These are phyloP conservation scores for Petasospora rhodanensis DNA, from an alignment of 1,139 yeast genomes.

Conservation along the genomic window DNA sequence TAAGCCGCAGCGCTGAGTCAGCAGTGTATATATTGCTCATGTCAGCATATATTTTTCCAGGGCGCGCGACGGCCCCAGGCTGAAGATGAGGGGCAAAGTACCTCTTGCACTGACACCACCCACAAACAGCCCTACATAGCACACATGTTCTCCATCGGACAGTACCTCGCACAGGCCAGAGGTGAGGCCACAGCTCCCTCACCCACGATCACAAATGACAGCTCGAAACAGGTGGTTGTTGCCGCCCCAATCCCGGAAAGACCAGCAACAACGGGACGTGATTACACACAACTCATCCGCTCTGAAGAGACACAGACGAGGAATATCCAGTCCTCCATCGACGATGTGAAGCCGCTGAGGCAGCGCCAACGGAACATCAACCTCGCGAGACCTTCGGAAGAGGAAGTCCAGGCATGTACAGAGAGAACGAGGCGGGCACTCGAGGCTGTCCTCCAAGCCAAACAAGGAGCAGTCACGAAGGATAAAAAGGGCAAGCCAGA, in stretches of 20 bases:
- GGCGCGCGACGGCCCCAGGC: no score
- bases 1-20: no score
- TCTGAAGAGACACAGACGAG: conserved; percentile 16
- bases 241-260: conserved; percentile 15
- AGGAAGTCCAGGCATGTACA: conserved; percentile 36
- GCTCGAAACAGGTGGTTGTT: conserved; percentile 12
- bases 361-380: conserved; percentile 34
- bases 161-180: conserved; percentile 11
- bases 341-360: conserved; percentile 46
- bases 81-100: no score
- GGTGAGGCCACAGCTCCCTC: background rate
- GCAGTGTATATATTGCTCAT: no score
- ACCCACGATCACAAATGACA: no score
- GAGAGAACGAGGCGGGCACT: conserved; percentile 46
- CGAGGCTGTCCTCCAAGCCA: conserved; percentile 39
- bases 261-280: conserved; percentile 6
- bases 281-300: conserved; percentile 19
- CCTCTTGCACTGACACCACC: background rate
- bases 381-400: conserved; percentile 37
- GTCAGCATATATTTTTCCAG: no score
- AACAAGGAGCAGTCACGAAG: conserved; percentile 26
- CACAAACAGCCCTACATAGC: background rate
- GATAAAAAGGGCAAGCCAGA: conserved; percentile 33
- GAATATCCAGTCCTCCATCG: conserved; percentile 22
- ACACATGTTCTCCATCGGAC: conserved; percentile 16